A percentile compares a stretch with the other conserved stretches of the same genome.
These are phyloP conservation scores for Prunus salicina DNA, from an alignment of 306 rosid species.

Conservation along the genomic window DNA sequence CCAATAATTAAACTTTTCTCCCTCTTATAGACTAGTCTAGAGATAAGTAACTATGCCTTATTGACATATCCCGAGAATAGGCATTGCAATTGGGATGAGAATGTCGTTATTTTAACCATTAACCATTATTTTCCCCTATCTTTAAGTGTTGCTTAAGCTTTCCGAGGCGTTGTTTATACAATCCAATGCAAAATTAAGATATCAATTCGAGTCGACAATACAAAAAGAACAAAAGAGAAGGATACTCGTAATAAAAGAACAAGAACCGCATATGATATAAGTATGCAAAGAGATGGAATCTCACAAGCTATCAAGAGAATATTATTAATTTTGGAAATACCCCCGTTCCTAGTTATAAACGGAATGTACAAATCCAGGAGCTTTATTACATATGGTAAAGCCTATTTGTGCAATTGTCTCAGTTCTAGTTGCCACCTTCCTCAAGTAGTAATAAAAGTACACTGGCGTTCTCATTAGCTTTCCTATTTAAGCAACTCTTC, in stretches of 20 bases:
- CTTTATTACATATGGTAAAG: background rate
- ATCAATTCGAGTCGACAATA: too few relatives aligned
- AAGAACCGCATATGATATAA: background rate
- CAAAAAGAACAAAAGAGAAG: too few relatives aligned
- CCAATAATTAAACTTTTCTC: background rate
- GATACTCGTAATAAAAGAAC: too few relatives aligned
- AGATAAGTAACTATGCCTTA: too few relatives aligned
- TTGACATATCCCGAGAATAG: too few relatives aligned
- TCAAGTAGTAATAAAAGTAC: background rate
- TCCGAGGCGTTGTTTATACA: background rate
- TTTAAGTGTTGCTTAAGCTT: slow-evolving; percentile 3
- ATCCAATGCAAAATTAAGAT: too few relatives aligned
- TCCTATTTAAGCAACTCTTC: background rate
- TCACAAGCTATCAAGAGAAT: background rate
- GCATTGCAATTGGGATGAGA: background rate
- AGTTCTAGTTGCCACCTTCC: slow-evolving; percentile 1
- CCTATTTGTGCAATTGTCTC: background rate
- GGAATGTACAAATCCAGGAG: background rate
- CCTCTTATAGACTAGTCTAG: background rate
- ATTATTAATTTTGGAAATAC: background rate
- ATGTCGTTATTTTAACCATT: background rate
- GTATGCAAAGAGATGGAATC: background rate
- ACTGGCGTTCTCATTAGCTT: background rate
- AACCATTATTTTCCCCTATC: background rate
- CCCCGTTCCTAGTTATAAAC: too few relatives aligned